Base-by-base conservation (phyloP, 1,284 basidiomycete species). In the Marasmius fiardii region DNA sequence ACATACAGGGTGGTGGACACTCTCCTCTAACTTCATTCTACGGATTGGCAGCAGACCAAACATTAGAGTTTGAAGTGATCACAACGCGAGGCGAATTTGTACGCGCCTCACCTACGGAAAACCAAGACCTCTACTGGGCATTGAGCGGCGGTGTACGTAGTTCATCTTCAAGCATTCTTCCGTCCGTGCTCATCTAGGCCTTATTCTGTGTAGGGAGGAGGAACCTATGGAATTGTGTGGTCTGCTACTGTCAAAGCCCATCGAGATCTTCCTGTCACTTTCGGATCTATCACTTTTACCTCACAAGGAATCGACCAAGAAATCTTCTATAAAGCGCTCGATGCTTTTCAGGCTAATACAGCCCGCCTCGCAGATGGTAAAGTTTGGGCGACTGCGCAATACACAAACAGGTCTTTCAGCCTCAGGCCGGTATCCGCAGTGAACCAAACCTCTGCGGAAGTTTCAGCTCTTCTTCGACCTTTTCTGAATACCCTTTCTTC, bases 301-400 rank as follows among this genome's bases (percentile, higher is more conserved):
- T 57, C 58, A 1, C 51, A 57, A 24, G 52, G 52, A 5, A 21
- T 60, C 1, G 48, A 52, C 10, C 26, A 39, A 10, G 61, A 60
- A 8, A 55, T 39, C 14, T 61, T 50, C 28, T 63, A 58, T 58
- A 21, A 52, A 24, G 61, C 50, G 7, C 53, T 63, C 49, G 51
- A 54, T 5, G 56, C 60, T 3, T 63, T 53, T 33, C 53, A 53
- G 2, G 44, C 44, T 11, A 55, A 31, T 24, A 59, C 60, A 16
- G 53, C 53, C 31, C 56, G 14, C 18, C 41, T 53, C 18, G 43
- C 52, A 23, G 41, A 43, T 45, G 43, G 41, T 11, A 33, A 33
- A 41, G 18, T 14, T 11, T 51, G 24, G 11, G 12, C 16, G 35
- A 37, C n/a, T 43, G 23, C 53, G 6, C 43, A 2, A 26, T 26